These are phyloP conservation scores for Fusarium verrucosum DNA, from an alignment of 2,329 filamentous ascomycete species.

Conservation along the genomic window DNA sequence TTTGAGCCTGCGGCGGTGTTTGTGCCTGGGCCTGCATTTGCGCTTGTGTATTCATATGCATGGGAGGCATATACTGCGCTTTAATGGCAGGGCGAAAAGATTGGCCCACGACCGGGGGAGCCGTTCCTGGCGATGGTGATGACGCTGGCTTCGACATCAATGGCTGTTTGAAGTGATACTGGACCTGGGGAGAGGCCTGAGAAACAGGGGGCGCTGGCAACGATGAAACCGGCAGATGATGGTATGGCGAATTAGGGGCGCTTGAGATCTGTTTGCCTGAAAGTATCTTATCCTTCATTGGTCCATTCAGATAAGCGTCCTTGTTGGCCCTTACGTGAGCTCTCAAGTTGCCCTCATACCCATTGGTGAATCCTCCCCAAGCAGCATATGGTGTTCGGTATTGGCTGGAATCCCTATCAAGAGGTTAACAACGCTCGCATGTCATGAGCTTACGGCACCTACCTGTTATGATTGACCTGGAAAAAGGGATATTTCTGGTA, in stretches of 20 bases:
- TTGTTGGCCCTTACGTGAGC: conserved; percentile 55
- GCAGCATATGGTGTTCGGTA: conserved; percentile 69
- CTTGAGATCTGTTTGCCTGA: background rate
- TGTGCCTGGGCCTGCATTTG: background rate
- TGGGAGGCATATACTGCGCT: conserved; percentile 25
- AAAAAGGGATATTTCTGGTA: conserved; percentile 67
- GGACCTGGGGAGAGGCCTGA: background rate
- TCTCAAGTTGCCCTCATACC: conserved; percentile 64
- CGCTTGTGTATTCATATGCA: conserved; percentile 7
- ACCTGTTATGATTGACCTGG: conserved; percentile 68
- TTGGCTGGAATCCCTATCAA: conserved; percentile 60
- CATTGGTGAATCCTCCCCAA: conserved; percentile 68
- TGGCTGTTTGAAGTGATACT: conserved; percentile 22
- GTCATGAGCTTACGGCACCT: conserved; percentile 31
- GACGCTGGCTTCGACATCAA: conserved; percentile 1
- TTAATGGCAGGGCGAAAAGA: conserved; percentile 35
- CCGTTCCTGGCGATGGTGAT: background rate
- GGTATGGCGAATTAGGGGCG: conserved; percentile 6
- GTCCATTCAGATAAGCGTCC: conserved; percentile 44
- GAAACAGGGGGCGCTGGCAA: background rate
- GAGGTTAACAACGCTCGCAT: conserved; percentile 26
- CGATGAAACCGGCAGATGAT: background rate
- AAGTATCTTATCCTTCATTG: conserved; percentile 8
- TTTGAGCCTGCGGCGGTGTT: background rate
- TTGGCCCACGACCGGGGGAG: conserved; percentile 12